Base-by-base conservation (phyloP, 805 yeast species). In the Starmerella lactis-condensi region DNA sequence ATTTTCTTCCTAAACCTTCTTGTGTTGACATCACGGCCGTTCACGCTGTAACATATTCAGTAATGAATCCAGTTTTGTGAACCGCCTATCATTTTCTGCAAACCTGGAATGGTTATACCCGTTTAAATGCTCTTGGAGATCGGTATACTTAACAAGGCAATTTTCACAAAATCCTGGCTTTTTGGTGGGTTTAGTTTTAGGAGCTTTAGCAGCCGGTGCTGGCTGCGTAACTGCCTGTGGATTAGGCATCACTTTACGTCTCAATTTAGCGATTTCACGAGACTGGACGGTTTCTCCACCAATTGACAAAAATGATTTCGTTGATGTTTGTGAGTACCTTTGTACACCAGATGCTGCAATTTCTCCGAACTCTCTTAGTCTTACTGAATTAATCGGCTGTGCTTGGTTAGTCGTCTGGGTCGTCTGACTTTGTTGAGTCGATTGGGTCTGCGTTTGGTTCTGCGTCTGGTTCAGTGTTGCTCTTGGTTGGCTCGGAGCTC, bases 91-190 rank as follows among this genome's bases (percentile, higher is more conserved):
- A 42, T 75, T 69, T 26, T 60, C 55, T 3, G 95, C 95, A 57
- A 81, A 83, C 32, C 68, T 66, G 30, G 75, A 61, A 51, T 85
- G 98, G 40, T 72, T 67, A 22, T 65, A 66, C 16, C 79, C 63
- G 18, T 47, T 45, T 24, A 79, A 66, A 50, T 85, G 98, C 35
- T 69, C 77, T 17, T 71, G 77, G 46, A 82, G 72, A 41, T 69
- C 68, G 31, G 76, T 83, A 49, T 76, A 85, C 48, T 73, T 73
- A 37, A 75, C 75, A 16, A 85, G 62, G 54, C 98, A 85, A 48
- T 85, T 85, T 50, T 85, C 98, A 56, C 98, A 85, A 53, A 78
- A 83, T 0, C 95, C 95, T 1, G 85, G 66, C 33, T 42, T 40
- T 30, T 54, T 54, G 20, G 37, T 26, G 18, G 30, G 27, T 33